Evolutionary conservation across 345 rosid genomes (phyloP).

Genomic region (Eucalyptus cloeziana): DNA sequence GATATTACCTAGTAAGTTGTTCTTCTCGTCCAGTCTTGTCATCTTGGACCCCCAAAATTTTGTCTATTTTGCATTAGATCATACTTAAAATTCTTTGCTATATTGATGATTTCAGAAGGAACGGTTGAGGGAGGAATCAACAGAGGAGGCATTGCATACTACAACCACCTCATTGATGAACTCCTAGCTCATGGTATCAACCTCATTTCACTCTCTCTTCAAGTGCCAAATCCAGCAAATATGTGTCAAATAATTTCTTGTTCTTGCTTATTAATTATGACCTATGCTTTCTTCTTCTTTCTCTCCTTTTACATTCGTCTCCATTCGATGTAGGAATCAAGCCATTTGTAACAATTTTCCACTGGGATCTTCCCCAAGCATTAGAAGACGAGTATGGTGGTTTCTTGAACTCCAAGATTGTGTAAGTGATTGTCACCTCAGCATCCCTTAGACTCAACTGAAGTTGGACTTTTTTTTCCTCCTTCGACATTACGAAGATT

Average conservation of each 20-base stretch:
- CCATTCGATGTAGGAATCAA: constrained; percentile 4
- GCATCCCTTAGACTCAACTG: not conserved
- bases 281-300: not conserved
- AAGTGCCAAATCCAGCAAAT: not conserved
- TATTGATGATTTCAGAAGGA: constrained; percentile 8
- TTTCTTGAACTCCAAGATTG: constrained; percentile 13
- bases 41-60: not conserved
- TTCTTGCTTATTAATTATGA: not conserved
- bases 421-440: constrained; percentile 12
- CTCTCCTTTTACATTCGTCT: not conserved
- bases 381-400: constrained; percentile 35
- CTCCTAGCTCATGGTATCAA: constrained; percentile 14
- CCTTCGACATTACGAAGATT: not conserved
- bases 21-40: not conserved
- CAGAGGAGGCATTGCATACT: constrained; percentile 15
- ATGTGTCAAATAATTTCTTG: not conserved
- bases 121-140: constrained; percentile 9
- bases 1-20: constrained; percentile 26
- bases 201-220: not conserved
- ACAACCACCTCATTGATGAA: constrained; percentile 20
- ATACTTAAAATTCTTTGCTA: not conserved
- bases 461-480: not conserved
- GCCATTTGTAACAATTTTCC: constrained; percentile 31
- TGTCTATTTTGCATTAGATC: not conserved
- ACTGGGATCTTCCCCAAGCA: constrained; percentile 41